phyloP scores from a whole-genome alignment of 805 yeast genomes.

The Maudiozyma bulderi region DNA sequence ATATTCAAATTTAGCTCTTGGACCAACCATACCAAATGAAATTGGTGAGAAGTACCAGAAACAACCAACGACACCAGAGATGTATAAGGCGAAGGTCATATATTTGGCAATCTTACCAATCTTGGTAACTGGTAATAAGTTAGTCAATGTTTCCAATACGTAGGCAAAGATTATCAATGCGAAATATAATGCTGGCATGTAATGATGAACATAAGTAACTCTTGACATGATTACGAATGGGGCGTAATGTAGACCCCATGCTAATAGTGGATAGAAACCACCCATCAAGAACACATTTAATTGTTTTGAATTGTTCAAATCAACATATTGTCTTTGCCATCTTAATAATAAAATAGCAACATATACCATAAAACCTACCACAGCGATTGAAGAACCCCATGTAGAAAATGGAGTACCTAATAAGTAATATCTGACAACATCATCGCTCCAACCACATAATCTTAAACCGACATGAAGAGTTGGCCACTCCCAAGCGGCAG shows the following conservation, averaged over 20 bases:
- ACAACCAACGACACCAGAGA: slow-evolving; percentile 37
- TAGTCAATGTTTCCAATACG: slow-evolving; percentile 39
- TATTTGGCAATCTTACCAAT: slow-evolving; percentile 20
- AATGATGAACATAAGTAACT: slow-evolving; percentile 80
- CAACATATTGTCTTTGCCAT: slow-evolving; percentile 75
- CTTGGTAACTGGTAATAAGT: slow-evolving; percentile 22
- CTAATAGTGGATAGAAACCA: slow-evolving; percentile 69
- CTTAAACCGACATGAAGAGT: slow-evolving; percentile 65
- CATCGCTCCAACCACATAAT: slow-evolving; percentile 67
- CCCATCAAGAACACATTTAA: slow-evolving; percentile 53
- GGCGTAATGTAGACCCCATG: slow-evolving; percentile 69
- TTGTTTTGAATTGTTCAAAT: slow-evolving; percentile 41
- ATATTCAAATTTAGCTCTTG: slow-evolving; percentile 31
- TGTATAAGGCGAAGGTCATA: slow-evolving; percentile 33
- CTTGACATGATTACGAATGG: slow-evolving; percentile 78
- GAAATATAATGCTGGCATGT: slow-evolving; percentile 74
- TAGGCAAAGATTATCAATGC: slow-evolving; percentile 52
- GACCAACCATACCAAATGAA: slow-evolving; percentile 58
- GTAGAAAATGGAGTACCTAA: slow-evolving; percentile 74
- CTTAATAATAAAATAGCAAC: slow-evolving; percentile 45
- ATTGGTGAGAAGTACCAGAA: slow-evolving; percentile 56
- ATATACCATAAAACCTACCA: slow-evolving; percentile 43
- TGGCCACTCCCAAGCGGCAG: slow-evolving; percentile 88
- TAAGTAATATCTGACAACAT: slow-evolving; percentile 53
- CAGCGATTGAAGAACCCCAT: slow-evolving; percentile 61